phyloP scores from a whole-genome alignment of 1,139 yeast species.

The Yamadazyma mexicana region DNA sequence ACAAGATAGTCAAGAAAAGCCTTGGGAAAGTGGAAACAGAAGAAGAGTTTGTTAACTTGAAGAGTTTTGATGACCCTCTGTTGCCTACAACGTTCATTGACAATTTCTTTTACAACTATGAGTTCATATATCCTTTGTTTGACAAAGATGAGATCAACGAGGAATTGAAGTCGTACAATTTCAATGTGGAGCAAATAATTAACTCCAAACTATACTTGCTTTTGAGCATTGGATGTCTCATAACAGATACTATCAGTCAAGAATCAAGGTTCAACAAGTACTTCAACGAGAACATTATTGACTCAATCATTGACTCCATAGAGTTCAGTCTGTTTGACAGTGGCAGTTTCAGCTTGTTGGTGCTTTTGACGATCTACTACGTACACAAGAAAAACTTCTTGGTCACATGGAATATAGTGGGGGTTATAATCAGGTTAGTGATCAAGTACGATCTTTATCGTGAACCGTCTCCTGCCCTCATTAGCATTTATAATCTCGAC shows the following conservation, averaged over 20 bases:
- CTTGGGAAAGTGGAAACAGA: slow-evolving; percentile 3
- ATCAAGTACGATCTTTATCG: slow-evolving; percentile 25
- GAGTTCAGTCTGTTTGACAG: slow-evolving; percentile 20
- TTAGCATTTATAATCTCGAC: slow-evolving; percentile 43
- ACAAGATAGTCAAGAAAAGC: slow-evolving; percentile 3
- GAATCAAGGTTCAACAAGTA: slow-evolving; percentile 23
- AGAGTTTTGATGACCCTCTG: slow-evolving; percentile 26
- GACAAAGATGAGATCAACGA: slow-evolving; percentile 21
- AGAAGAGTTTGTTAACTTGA: slow-evolving; percentile 41
- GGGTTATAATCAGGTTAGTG: slow-evolving; percentile 32
- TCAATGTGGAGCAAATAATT: slow-evolving; percentile 36
- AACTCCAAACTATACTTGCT: slow-evolving; percentile 39
- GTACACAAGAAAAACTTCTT: slow-evolving; percentile 28
- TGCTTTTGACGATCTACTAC: slow-evolving; percentile 34
- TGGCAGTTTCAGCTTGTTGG: slow-evolving; percentile 25
- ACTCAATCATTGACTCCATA: slow-evolving; percentile 35
- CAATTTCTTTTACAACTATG: slow-evolving; percentile 40
- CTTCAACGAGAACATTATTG: slow-evolving; percentile 35
- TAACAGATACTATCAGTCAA: slow-evolving; percentile 31
- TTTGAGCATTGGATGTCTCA: slow-evolving; percentile 41
- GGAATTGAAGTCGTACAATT: slow-evolving; percentile 27
- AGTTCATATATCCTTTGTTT: slow-evolving; percentile 38
- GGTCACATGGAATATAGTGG: slow-evolving; percentile 37
- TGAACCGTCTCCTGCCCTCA: slow-evolving; percentile 20
- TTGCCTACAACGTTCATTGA: slow-evolving; percentile 32